Conservation (phyloP, 2,329 filamentous ascomycete species). For the Nothophaeocryptopus gaeumannii region DNA sequence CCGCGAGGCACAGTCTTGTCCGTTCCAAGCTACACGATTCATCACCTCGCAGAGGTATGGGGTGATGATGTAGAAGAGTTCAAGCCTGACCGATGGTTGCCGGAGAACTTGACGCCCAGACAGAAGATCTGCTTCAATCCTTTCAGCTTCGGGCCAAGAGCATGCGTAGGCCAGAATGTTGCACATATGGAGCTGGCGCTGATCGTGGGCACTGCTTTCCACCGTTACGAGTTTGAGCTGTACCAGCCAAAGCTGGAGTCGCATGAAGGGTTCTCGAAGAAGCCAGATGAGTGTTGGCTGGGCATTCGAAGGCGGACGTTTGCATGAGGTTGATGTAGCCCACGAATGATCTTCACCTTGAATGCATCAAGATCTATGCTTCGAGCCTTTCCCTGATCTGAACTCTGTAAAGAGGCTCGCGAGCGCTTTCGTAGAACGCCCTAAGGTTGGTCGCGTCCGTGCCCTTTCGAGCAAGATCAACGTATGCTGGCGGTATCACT, state of each 20-base stretch:
- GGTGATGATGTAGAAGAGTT: slow-evolving; percentile 35
- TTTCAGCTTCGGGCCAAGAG: slow-evolving; percentile 38
- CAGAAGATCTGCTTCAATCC: slow-evolving; percentile 38
- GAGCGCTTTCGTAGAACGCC: too few relatives aligned
- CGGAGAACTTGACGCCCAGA: slow-evolving; percentile 33
- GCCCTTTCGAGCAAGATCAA: too few relatives aligned
- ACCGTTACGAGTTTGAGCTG: slow-evolving; percentile 27
- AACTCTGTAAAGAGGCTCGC: too few relatives aligned
- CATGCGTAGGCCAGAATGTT: slow-evolving; percentile 39
- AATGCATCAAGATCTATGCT: too few relatives aligned
- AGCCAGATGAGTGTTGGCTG: slow-evolving; percentile 25
- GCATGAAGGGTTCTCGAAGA: slow-evolving; percentile 29
- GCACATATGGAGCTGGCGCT: slow-evolving; percentile 38
- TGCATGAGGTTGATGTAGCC: too few relatives aligned
- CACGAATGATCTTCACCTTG: too few relatives aligned
- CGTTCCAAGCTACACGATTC: slow-evolving; percentile 38
- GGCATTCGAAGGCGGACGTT: slow-evolving; percentile 16
- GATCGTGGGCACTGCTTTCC: slow-evolving; percentile 32
- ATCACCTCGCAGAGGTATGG: slow-evolving; percentile 36
- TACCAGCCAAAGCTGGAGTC: slow-evolving; percentile 26
- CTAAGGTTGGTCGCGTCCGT: too few relatives aligned
- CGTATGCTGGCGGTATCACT: too few relatives aligned
- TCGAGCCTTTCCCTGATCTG: too few relatives aligned
- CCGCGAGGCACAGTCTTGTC: slow-evolving; percentile 33
- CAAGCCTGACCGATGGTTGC: slow-evolving; percentile 34